These are phyloP conservation scores for Leccinum subspadiceum DNA, from an alignment of 1,284 basidiomycete genomes.

Conservation along the genomic window DNA sequence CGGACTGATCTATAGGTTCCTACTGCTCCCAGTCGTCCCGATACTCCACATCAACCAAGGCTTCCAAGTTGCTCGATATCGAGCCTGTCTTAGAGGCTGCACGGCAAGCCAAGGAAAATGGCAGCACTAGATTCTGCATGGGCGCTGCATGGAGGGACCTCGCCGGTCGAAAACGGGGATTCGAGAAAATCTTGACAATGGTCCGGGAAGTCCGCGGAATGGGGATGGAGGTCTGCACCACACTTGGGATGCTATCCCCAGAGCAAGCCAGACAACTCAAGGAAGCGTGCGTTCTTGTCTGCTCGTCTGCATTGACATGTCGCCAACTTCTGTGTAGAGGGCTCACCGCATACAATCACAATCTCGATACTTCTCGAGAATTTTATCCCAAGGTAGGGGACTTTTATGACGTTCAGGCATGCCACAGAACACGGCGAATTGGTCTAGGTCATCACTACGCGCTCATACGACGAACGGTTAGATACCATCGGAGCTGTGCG, in stretches of 20 bases:
- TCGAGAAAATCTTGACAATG: constrained; percentile 93
- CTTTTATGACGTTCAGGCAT: neutral
- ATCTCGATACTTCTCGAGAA: constrained; percentile 96
- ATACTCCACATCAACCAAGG: constrained; percentile 88
- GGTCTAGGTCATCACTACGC: constrained; percentile 86
- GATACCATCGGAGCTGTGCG: constrained; percentile 89
- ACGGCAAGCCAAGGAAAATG: constrained; percentile 91
- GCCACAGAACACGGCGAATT: constrained; percentile 6
- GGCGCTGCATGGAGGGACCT: constrained; percentile 99
- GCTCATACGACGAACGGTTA: constrained; percentile 92
- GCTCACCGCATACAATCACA: constrained; percentile 97
- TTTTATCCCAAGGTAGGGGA: constrained; percentile 84
- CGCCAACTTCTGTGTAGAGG: constrained; percentile 51
- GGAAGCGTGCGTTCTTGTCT: constrained; percentile 66
- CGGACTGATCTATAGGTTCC: constrained; percentile 55
- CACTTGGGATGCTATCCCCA: constrained; percentile 92
- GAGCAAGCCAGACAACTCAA: constrained; percentile 94
- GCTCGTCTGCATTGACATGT: constrained; percentile 1
- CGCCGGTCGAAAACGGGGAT: constrained; percentile 90
- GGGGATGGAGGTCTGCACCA: constrained; percentile 98
- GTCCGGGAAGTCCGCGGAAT: constrained; percentile 85
- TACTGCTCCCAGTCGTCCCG: constrained; percentile 97
- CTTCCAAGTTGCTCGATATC: constrained; percentile 85
- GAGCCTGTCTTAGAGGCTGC: constrained; percentile 92
- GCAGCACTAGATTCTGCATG: constrained; percentile 98